Evolutionary conservation across 176 grass and related monocot genomes (phyloP).

Genomic region (Oryza rufipogon): DNA sequence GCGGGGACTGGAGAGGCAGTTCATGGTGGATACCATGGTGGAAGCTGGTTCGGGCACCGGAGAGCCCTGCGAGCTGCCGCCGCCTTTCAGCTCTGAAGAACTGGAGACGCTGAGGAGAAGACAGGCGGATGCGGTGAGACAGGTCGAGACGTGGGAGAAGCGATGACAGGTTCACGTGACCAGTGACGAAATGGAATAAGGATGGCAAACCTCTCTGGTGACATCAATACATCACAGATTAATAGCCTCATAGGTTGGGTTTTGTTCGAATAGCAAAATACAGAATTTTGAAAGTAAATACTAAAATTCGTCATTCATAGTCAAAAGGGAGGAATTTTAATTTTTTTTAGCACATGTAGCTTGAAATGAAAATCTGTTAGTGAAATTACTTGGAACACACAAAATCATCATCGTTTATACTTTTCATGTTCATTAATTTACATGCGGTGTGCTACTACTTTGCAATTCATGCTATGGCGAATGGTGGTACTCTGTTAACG

Average conservation of each 20-base stretch:
- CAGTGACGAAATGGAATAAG: neutral
- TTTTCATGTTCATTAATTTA: neutral
- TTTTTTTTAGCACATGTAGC: neutral
- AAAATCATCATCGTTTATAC: neutral
- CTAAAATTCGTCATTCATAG: neutral
- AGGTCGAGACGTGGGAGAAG: conserved; percentile 48
- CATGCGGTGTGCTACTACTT: neutral
- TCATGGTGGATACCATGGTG: conserved; percentile 51
- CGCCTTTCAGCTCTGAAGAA: conserved; percentile 24
- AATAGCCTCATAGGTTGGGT: neutral
- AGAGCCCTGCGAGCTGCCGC: conserved; percentile 42
- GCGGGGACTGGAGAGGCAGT: conserved; percentile 37
- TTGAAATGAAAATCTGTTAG: neutral
- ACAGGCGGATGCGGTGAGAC: conserved; percentile 30
- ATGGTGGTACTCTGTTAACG: too few relatives aligned
- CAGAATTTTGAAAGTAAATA: neutral
- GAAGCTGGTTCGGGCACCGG: neutral
- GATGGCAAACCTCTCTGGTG: neutral
- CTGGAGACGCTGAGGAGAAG: conserved; percentile 30
- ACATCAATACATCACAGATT: neutral
- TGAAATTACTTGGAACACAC: neutral
- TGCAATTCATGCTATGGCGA: too few relatives aligned
- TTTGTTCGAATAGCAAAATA: neutral
- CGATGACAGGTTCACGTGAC: neutral
- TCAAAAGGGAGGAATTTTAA: neutral